Evolutionary conservation across 1,284 basidiomycete genomes (phyloP).

Genomic region (Sporisorium iseilematis-ciliati): DNA sequence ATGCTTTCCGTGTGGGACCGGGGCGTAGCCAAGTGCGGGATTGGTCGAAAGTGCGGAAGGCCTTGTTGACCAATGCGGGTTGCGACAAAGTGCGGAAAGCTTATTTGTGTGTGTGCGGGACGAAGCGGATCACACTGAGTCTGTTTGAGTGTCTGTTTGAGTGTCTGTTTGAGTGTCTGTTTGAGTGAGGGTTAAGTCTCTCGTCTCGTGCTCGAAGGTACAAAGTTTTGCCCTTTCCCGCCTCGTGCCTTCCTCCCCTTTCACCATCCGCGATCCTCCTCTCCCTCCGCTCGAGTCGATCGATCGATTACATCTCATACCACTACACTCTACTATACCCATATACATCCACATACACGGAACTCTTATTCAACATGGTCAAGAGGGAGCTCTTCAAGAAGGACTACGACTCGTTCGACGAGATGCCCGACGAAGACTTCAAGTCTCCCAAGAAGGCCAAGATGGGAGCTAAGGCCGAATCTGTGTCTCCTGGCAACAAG

Average conservation of each 20-base stretch:
- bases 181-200: neutral
- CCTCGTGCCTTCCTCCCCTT: neutral
- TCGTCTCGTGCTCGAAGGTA: neutral
- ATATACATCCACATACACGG: neutral
- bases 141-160: neutral
- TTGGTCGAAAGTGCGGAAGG: neutral
- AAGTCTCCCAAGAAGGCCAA: slow-evolving; percentile 24
- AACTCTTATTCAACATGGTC: neutral
- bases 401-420: slow-evolving; percentile 16
- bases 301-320: neutral
- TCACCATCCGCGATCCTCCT: neutral
- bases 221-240: neutral
- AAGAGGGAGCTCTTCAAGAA: slow-evolving; percentile 13
- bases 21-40: slow-evolving; percentile 7
- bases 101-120: too few relatives aligned
- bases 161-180: neutral
- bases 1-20: neutral
- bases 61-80: neutral
- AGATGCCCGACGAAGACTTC: slow-evolving; percentile 8
- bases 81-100: neutral
- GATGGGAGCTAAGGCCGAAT: slow-evolving; percentile 9
- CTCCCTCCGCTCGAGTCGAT: neutral
- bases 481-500: slow-evolving; percentile 7
- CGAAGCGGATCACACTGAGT: neutral
- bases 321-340: too few relatives aligned